These are phyloP conservation scores for Diaporthe sp. DNA, from an alignment of 2,329 filamentous ascomycete species.

Conservation along the genomic window DNA sequence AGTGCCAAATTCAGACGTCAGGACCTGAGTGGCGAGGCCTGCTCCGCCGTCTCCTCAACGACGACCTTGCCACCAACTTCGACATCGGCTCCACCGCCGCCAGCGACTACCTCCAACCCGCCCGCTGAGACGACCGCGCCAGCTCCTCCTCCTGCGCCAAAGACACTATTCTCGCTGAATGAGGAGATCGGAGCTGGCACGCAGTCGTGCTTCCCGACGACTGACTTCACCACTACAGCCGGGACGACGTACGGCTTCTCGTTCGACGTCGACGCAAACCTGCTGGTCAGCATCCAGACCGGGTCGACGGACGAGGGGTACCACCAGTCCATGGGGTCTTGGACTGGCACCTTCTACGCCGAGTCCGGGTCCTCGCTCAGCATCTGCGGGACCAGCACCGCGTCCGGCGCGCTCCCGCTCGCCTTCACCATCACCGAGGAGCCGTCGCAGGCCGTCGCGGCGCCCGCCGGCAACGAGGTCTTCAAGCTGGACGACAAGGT, in stretches of 20 bases:
- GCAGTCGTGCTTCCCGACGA: background rate
- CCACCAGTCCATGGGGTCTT: conserved; percentile 19
- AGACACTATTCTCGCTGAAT: conserved; percentile 10
- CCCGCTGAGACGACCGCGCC: conserved; percentile 1
- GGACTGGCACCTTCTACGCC: conserved; percentile 21
- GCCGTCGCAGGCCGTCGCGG: conserved; percentile 10
- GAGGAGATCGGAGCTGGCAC: background rate
- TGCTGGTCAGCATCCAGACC: conserved; percentile 11
- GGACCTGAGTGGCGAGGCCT: conserved; percentile 18
- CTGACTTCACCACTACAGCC: background rate
- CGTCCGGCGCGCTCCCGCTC: conserved; percentile 1
- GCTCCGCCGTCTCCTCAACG: conserved; percentile 8
- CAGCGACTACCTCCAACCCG: background rate
- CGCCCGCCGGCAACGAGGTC: background rate
- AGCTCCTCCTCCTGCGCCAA: background rate
- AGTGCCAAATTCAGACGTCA: conserved; percentile 26
- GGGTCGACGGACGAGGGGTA: conserved; percentile 15
- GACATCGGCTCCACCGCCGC: background rate
- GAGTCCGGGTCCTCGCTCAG: background rate
- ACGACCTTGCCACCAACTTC: background rate
- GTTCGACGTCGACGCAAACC: conserved; percentile 11
- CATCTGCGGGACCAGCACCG: conserved; percentile 2
- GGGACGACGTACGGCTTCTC: conserved; percentile 23
- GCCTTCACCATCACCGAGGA: conserved; percentile 24
- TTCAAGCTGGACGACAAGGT: conserved; percentile 23